A percentile compares a stretch with the other conserved stretches of the same genome.
phyloP scores from a whole-genome alignment of 495 filamentous ascomycete genomes.

The Hypoxylon rickii region DNA sequence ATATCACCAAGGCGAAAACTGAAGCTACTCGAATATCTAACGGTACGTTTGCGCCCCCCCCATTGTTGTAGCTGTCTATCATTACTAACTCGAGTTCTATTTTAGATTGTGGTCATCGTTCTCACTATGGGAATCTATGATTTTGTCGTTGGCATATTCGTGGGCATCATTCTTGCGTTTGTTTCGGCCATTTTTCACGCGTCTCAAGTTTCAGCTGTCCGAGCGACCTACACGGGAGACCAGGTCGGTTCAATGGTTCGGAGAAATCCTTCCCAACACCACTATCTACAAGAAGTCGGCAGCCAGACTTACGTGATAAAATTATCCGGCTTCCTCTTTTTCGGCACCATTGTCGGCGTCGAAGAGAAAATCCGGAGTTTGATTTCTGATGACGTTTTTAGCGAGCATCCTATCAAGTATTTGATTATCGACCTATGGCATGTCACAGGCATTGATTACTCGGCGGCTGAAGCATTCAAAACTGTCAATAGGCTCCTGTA shows the following conservation, averaged over 20 bases:
- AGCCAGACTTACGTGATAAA: constrained; percentile 88
- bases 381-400: constrained; percentile 81
- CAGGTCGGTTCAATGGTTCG: constrained; percentile 90
- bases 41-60: constrained; percentile 53
- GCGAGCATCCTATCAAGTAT: constrained; percentile 77
- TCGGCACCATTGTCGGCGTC: constrained; percentile 93
- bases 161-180: constrained; percentile 90
- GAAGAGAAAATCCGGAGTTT: constrained; percentile 82
- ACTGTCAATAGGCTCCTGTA: constrained; percentile 83
- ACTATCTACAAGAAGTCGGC: constrained; percentile 82
- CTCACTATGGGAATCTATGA: constrained; percentile 95
- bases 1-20: constrained; percentile 87
- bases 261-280: constrained; percentile 84
- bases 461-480: constrained; percentile 90
- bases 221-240: constrained; percentile 83
- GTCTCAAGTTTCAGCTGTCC: constrained; percentile 82
- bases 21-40: constrained; percentile 83
- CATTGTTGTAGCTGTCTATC: constrained; percentile 2
- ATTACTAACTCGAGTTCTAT: constrained; percentile 31
- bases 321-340: constrained; percentile 90
- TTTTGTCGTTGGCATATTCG: constrained; percentile 90
- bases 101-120: constrained; percentile 83
- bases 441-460: constrained; percentile 93
- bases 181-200: constrained; percentile 89
- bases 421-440: constrained; percentile 87